Evolutionary conservation across 345 rosid species (phyloP).

Genomic region (Turritis glabra): DNA sequence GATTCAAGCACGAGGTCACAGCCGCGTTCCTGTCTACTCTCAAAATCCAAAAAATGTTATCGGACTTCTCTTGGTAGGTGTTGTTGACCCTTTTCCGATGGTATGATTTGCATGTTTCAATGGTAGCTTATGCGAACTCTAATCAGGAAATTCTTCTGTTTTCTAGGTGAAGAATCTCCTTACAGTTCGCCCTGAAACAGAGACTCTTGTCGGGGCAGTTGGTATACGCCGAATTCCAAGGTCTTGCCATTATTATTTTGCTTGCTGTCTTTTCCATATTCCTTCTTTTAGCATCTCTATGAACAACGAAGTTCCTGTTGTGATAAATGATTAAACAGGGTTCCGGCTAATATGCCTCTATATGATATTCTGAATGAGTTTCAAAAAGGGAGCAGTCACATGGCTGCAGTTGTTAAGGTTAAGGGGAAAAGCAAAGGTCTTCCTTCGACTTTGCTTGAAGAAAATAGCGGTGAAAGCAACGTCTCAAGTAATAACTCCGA

Average conservation of each 20-base stretch:
- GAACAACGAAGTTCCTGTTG: not conserved
- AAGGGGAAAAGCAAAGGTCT: slow-evolving; percentile 58
- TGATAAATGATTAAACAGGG: slow-evolving; percentile 53
- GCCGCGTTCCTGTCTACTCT: slow-evolving; percentile 91
- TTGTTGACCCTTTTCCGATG: not conserved
- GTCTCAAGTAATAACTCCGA: slow-evolving; percentile 40
- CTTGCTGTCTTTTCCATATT: not conserved
- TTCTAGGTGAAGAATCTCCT: slow-evolving; percentile 91
- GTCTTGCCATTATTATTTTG: slow-evolving; percentile 36
- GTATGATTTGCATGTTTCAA: not conserved
- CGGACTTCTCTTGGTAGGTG: slow-evolving; percentile 87
- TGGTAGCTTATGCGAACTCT: slow-evolving; percentile 3
- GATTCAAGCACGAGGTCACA: slow-evolving; percentile 93
- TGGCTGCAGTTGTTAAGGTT: slow-evolving; percentile 96
- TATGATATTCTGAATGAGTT: slow-evolving; percentile 96
- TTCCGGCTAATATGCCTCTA: slow-evolving; percentile 95
- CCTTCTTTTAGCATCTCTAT: not conserved
- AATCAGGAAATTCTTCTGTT: slow-evolving; percentile 13
- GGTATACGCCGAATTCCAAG: slow-evolving; percentile 92
- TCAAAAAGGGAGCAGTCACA: slow-evolving; percentile 99
- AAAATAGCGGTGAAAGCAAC: slow-evolving; percentile 39
- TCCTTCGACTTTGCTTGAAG: slow-evolving; percentile 44
- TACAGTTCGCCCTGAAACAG: slow-evolving; percentile 95
- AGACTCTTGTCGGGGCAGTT: slow-evolving; percentile 88
- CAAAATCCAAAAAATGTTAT: slow-evolving; percentile 83